These are phyloP conservation scores for Lasiosphaeria ovina DNA, from an alignment of 495 filamentous ascomycete species.

Conservation along the genomic window DNA sequence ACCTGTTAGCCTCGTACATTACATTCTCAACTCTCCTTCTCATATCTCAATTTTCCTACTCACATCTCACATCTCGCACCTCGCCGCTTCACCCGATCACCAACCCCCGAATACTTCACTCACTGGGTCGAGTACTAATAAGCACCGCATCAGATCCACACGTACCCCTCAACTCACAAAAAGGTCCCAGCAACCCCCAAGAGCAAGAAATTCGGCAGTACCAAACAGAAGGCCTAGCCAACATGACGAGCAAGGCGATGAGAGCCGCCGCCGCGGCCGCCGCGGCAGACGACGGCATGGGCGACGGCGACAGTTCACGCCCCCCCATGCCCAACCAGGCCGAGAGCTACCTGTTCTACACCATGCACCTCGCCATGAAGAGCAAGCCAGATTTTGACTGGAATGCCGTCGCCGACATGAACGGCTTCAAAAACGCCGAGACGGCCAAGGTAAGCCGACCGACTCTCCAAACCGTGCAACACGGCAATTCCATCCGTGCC, in stretches of 20 bases:
- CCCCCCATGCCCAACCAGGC: slow-evolving; percentile 4
- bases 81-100: no score
- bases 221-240: slow-evolving; percentile 8
- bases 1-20: no score
- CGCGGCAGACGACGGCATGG: slow-evolving; percentile 2
- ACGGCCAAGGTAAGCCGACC: slow-evolving; percentile 23
- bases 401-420: slow-evolving; percentile 14
- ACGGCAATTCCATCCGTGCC: no score
- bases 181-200: no score
- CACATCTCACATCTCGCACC: no score
- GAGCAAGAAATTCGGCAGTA: background rate
- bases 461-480: no score
- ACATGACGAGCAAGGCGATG: slow-evolving; percentile 3
- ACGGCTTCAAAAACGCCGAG: slow-evolving; percentile 20
- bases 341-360: slow-evolving; percentile 21
- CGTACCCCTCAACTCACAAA: no score
- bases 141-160: no score
- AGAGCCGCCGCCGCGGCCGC: background rate
- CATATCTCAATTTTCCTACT: no score
- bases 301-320: background rate
- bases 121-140: no score
- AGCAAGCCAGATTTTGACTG: slow-evolving; percentile 25
- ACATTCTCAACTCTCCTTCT: no score
- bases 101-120: no score
- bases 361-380: slow-evolving; percentile 19